phyloP scores from a whole-genome alignment of 805 yeast genomes.

The Cyberlindnera subsufficiens region DNA sequence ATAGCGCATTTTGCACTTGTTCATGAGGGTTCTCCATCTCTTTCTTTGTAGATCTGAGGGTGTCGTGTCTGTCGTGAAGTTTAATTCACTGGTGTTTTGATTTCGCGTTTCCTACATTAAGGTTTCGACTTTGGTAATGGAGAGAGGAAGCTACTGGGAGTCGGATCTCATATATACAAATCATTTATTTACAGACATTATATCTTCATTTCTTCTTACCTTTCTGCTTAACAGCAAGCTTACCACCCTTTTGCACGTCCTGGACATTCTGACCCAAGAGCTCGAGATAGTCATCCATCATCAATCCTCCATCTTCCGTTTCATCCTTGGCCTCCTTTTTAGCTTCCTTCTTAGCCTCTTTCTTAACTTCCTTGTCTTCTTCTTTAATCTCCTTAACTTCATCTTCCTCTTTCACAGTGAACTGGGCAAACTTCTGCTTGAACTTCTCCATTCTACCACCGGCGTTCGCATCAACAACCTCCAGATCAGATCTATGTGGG shows the following conservation, averaged over 20 bases:
- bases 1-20: conserved; percentile 68
- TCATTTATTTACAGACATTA: background rate
- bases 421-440: conserved; percentile 57
- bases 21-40: conserved; percentile 83
- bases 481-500: conserved; percentile 72
- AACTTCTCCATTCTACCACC: conserved; percentile 76
- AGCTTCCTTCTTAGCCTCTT: conserved; percentile 5
- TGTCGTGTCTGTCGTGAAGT: background rate
- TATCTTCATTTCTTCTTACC: conserved; percentile 30
- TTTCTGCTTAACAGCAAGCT: conserved; percentile 41
- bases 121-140: background rate
- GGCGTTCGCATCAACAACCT: conserved; percentile 72
- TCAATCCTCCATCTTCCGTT: conserved; percentile 12
- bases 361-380: conserved; percentile 2
- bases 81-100: background rate
- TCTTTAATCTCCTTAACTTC: conserved; percentile 10
- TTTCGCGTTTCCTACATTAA: background rate
- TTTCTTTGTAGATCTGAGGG: background rate
- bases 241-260: conserved; percentile 54
- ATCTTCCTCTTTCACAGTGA: conserved; percentile 33
- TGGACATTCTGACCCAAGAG: conserved; percentile 52
- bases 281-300: conserved; percentile 47
- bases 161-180: background rate
- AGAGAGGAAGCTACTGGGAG: background rate
- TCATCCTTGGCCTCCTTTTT: conserved; percentile 2